phyloP scores from a whole-genome alignment of 2,329 filamentous ascomycete genomes.

The Colletotrichum tamarilloi region DNA sequence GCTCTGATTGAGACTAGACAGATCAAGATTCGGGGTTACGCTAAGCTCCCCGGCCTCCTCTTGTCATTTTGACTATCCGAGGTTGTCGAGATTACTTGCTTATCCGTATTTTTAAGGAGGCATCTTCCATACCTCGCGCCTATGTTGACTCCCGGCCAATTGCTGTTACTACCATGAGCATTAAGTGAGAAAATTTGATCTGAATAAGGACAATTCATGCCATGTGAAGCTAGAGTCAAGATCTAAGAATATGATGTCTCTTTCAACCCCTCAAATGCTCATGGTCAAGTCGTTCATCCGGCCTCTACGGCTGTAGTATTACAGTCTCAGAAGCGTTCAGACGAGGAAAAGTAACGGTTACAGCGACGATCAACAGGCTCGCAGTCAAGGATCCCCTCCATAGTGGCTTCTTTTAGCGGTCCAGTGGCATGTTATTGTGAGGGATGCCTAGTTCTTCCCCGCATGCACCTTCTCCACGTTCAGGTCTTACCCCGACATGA shows the following conservation, averaged over 20 bases:
- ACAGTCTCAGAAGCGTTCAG: background rate
- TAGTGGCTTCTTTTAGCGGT: slow-evolving; percentile 8
- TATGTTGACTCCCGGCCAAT: background rate
- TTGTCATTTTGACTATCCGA: background rate
- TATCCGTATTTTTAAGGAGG: background rate
- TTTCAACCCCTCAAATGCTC: background rate
- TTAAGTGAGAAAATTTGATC: background rate
- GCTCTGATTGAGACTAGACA: too few species aligned
- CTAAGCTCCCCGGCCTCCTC: slow-evolving; percentile 1
- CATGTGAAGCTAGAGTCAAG: background rate
- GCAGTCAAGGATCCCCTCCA: background rate
- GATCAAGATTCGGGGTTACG: background rate
- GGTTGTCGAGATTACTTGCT: background rate
- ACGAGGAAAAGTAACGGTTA: background rate
- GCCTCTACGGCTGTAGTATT: background rate
- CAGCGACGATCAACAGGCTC: slow-evolving; percentile 13
- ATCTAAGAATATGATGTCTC: background rate
- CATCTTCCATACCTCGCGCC: background rate
- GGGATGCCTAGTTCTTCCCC: slow-evolving; percentile 9
- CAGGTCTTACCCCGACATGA: slow-evolving; percentile 4
- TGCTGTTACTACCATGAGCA: background rate
- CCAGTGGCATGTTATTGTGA: slow-evolving; percentile 13
- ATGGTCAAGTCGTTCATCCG: background rate
- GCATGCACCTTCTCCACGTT: slow-evolving; percentile 20
- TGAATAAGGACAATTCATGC: background rate